Percentiles rank a stretch among this genome's conserved stretches.
Conservation (phyloP, 2,329 filamentous ascomycete genomes). For the Fonsecaea pedrosoi region DNA sequence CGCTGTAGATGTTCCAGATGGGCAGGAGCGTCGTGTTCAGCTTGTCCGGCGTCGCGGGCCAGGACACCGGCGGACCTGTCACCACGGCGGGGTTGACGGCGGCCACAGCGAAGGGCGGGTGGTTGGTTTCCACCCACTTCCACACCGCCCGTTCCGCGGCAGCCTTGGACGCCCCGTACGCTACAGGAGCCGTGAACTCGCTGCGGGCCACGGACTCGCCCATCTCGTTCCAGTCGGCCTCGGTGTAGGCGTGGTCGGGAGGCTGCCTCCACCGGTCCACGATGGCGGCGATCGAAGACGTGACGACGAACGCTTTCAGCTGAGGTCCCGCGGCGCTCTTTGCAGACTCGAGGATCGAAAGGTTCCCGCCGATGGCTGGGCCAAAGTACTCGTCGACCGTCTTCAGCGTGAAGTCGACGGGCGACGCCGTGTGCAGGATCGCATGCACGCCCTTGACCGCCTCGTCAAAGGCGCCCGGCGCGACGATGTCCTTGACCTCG, state of each 20-base stretch:
- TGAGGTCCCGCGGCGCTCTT: constrained; percentile 29
- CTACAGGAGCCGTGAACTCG: constrained; percentile 32
- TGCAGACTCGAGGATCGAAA: constrained; percentile 36
- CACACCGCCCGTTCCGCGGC: constrained; percentile 38
- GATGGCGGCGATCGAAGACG: constrained; percentile 39
- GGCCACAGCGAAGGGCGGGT: constrained; percentile 32
- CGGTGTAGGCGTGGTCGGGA: constrained; percentile 42
- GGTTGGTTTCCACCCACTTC: constrained; percentile 29
- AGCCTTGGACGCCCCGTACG: constrained; percentile 40
- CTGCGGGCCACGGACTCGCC: constrained; percentile 45
- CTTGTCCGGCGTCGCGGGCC: constrained; percentile 29
- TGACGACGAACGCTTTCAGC: constrained; percentile 38
- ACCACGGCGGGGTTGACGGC: constrained; percentile 40
- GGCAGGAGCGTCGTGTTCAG: constrained; percentile 40
- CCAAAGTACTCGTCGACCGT: constrained; percentile 38
- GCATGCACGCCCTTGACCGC: constrained; percentile 45
- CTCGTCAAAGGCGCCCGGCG: constrained; percentile 46
- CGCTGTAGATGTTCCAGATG: constrained; percentile 39
- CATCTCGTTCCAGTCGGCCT: constrained; percentile 48
- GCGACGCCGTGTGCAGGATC: constrained; percentile 39
- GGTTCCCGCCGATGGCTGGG: constrained; percentile 38
- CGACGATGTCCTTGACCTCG: constrained; percentile 48
- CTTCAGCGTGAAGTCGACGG: constrained; percentile 36
- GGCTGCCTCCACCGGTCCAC: constrained; percentile 35
- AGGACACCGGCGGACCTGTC: constrained; percentile 39